These are phyloP conservation scores for Neopestalotiopsis rosae DNA, from an alignment of 2,329 filamentous ascomycete species.

Conservation along the genomic window DNA sequence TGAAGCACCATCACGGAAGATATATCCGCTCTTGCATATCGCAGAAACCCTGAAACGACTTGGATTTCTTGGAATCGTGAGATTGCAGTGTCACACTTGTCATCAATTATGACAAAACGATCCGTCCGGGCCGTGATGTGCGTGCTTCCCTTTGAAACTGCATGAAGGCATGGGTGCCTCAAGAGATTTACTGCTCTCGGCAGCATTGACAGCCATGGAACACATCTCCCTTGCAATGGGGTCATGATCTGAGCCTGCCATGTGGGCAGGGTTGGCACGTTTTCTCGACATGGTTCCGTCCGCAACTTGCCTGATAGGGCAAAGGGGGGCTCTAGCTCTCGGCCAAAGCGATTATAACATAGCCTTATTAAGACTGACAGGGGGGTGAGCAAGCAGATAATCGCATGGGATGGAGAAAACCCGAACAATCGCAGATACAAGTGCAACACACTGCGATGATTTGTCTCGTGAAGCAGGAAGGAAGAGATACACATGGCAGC, in stretches of 20 bases:
- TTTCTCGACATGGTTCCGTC: constrained; percentile 4
- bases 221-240: background rate
- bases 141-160: background rate
- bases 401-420: background rate
- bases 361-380: background rate
- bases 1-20: background rate
- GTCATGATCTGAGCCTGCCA: background rate
- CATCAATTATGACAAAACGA: background rate
- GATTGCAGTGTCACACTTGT: background rate
- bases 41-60: constrained; percentile 10
- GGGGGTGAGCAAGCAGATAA: background rate
- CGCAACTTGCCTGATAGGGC: constrained; percentile 5
- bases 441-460: constrained; percentile 2
- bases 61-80: constrained; percentile 18
- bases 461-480: background rate
- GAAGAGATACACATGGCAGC: background rate
- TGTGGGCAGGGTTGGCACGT: constrained; percentile 12
- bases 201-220: background rate
- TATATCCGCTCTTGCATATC: background rate
- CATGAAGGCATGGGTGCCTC: background rate
- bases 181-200: constrained; percentile 2
- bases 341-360: constrained; percentile 1
- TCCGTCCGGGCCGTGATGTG: background rate
- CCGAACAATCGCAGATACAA: background rate
- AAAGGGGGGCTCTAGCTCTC: background rate